Percentiles rank a stretch among this genome's conserved stretches.
Evolutionary conservation across 2,329 filamentous ascomycete species (phyloP).

Genomic region (Beauveria medogensis): DNA sequence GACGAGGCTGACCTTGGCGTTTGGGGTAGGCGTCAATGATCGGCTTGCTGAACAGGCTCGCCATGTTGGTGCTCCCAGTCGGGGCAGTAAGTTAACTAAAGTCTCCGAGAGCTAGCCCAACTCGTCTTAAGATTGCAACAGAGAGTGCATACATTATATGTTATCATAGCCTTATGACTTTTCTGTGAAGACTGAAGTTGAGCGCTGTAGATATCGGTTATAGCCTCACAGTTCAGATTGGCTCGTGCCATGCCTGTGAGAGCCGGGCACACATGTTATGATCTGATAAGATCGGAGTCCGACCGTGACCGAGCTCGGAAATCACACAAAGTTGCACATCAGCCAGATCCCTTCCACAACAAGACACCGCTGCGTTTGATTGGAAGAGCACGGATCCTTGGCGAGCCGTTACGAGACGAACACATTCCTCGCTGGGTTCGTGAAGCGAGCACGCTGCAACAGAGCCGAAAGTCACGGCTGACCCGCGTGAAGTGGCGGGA

Average conservation of each 20-base stretch:
- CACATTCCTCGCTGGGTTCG: not conserved
- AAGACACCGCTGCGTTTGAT: not conserved
- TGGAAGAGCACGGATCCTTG: not conserved
- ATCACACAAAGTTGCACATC: not conserved
- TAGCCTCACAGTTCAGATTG: too few species aligned
- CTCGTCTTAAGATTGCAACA: too few species aligned
- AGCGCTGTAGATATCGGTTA: too few species aligned
- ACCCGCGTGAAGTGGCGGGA: not conserved
- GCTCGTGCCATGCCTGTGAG: too few species aligned
- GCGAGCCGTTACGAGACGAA: not conserved
- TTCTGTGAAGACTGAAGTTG: too few species aligned
- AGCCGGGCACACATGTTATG: not conserved
- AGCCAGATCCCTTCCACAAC: not conserved
- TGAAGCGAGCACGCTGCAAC: not conserved
- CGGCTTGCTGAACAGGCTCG: slow-evolving; percentile 3
- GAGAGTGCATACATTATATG: too few species aligned
- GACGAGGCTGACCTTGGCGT: slow-evolving; percentile 17
- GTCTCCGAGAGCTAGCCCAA: not conserved
- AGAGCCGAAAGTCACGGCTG: not conserved
- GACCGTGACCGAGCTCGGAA: slow-evolving; percentile 1
- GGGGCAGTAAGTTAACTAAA: not conserved
- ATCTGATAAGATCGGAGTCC: not conserved
- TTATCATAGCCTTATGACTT: too few species aligned
- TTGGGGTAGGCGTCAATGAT: slow-evolving; percentile 14
- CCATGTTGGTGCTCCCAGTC: not conserved